Evolutionary conservation across 306 rosid genomes (phyloP), one percentile per base, ranked within the genome.

Genomic region (Castanea sativa): DNA sequence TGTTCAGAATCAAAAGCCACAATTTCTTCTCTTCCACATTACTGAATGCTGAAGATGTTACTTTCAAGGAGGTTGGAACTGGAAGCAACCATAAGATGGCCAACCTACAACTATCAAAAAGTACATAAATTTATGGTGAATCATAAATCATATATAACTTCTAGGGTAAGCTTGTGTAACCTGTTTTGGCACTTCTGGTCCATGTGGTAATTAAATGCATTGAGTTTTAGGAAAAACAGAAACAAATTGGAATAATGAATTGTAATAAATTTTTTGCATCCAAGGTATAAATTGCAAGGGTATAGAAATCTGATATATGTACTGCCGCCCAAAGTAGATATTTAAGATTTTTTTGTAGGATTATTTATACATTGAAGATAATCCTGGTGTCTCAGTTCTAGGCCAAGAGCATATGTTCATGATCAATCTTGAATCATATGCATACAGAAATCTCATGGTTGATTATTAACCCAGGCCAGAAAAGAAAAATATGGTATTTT

Each of bases 351-450:
- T 9, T 57, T 59, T 23, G 64, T 43, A 15, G 41, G 32, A 23
- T 19, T 55, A 11, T 27, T 43, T 70, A 25, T 41, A 20, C 76
- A 30, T 69, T 23, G 45, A 29, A 80, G 49, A 25, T 51, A 35
- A 43, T 56, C 58, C 27, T 30, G 52, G 14, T 30, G 49, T n/a
- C 71, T n/a, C 25, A 13, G 49, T 2, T 53, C 30, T 78, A 41
- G 76, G 76, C 61, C 64, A 56, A 70, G 51, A n/a, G 30, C 73
- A 61, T 61, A 52, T 38, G 56, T n/a, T 27, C 32, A 60, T 30
- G 38, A 21, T 14, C 69, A 41, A 63, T 27, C 4, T 33, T 23
- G 32, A 29, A 63, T 29, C 5, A 15, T 29, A 29, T 12, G 29
- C 19, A 27, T 27, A 61, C 13, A 2, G 49, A 6, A 5, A 65